Evolutionary conservation across 2,329 filamentous ascomycete genomes (phyloP).

Genomic region (Trichoderma sp.): DNA sequence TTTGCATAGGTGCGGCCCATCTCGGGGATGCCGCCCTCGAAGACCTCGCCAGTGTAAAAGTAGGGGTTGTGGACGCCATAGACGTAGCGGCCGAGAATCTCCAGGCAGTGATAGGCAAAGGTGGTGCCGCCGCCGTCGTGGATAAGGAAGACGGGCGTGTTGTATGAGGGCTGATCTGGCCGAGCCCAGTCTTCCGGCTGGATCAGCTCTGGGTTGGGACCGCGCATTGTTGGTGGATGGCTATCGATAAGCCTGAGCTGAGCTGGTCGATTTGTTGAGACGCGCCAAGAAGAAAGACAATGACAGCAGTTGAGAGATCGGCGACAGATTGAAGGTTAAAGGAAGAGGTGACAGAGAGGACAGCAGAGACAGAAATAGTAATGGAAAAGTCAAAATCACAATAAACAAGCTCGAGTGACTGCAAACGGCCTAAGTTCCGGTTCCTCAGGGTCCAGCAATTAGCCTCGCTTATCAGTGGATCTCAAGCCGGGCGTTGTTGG

Average conservation of each 20-base stretch:
- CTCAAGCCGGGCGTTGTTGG: conserved; percentile 4
- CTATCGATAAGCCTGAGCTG: background rate
- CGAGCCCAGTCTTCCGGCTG: conserved; percentile 38
- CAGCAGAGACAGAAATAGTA: background rate
- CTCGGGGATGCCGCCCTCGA: conserved; percentile 54
- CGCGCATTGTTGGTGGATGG: conserved; percentile 19
- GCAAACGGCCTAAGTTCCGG: background rate
- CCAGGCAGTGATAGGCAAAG: conserved; percentile 58
- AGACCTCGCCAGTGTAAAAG: conserved; percentile 49
- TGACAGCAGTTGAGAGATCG: background rate
- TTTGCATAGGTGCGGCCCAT: conserved; percentile 55
- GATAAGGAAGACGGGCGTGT: conserved; percentile 55
- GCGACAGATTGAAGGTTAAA: background rate
- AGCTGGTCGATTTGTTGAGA: background rate
- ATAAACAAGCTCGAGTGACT: background rate
- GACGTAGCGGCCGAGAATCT: conserved; percentile 48
- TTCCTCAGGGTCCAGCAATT: conserved; percentile 7
- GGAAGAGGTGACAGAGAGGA: background rate
- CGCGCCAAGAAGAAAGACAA: background rate
- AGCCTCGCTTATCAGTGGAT: conserved; percentile 18
- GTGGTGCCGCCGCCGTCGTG: conserved; percentile 64
- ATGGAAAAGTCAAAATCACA: background rate
- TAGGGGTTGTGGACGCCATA: conserved; percentile 58
- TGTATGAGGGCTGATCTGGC: conserved; percentile 25
- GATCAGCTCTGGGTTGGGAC: conserved; percentile 36